Evolutionary conservation across 1,284 basidiomycete genomes (phyloP), one percentile per base, ranked within the genome.

Genomic region (Uromyces viciae-fabae): DNA sequence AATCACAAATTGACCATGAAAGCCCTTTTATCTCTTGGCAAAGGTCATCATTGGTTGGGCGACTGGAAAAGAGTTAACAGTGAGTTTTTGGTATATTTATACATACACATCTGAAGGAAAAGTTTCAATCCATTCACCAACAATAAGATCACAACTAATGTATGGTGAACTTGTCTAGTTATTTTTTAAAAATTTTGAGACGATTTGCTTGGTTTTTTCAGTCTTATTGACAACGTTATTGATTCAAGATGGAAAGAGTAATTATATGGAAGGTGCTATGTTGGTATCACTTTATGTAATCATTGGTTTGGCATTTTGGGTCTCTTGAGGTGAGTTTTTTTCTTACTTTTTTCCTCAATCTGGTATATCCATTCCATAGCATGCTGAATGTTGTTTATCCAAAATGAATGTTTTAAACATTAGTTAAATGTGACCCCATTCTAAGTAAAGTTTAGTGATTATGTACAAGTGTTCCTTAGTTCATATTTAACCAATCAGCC

Each of bases 161-260:
- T 0, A 42, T n/a, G 19, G 62, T 72, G 40, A 52, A n/a, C n/a
- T n/a, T n/a, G n/a, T n/a, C n/a, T 64, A 82, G 56, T 79, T 83
- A 58, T 66, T 73, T 71, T 82, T 84, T 82, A 80, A 84, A 49
- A 85, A 85, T 81, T 85, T 85, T 33, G 86, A 94, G 90, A 95
- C 94, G 1, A 90, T 94, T 81, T 88, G 90, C 71, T 88, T 95
- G 81, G 95, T 95, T 84, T 92, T 93, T 31, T 93, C 92, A 9
- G 92, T 94, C 36, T 87, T 95, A 82, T 89, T 95, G 25, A 92
- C 93, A 78, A 93, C 93, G 86, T 89, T 92, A 33, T 88, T 93
- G 19, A 89, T 93, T 82, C 91, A 92, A 89, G 93, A 94, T 85
- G 93, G 93, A 74, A 92, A 91, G 84, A 91, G 91, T 31, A 94